Evolutionary conservation across 768 basidiomycete genomes (phyloP).

Genomic region (Leccinum aurantiacum): DNA sequence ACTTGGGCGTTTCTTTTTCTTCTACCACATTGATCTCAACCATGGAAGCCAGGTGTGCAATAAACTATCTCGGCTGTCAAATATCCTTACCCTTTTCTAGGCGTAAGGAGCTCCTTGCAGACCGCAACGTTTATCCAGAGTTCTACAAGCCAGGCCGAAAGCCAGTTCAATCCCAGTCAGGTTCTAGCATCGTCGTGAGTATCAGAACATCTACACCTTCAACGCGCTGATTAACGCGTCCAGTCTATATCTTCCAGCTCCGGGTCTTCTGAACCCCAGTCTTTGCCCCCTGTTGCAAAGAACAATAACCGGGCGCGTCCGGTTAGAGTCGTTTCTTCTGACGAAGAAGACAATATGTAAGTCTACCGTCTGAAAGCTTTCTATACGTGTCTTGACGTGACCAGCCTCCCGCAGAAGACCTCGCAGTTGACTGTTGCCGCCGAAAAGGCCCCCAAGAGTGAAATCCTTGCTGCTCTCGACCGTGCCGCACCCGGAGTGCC

Average conservation of each 20-base stretch:
- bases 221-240: not conserved
- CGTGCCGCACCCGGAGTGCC: slow-evolving; percentile 17
- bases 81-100: slow-evolving; percentile 7
- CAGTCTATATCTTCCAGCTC: slow-evolving; percentile 23
- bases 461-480: slow-evolving; percentile 25
- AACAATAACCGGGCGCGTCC: slow-evolving; percentile 10
- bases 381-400: slow-evolving; percentile 7
- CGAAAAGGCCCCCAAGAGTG: slow-evolving; percentile 10
- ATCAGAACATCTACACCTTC: not conserved
- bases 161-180: slow-evolving; percentile 1
- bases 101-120: slow-evolving; percentile 28
- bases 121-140: slow-evolving; percentile 30
- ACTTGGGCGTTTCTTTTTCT: slow-evolving; percentile 3
- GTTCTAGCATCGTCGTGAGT: slow-evolving; percentile 25
- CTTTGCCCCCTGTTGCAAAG: slow-evolving; percentile 12
- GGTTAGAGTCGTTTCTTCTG: slow-evolving; percentile 32
- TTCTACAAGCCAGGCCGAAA: slow-evolving; percentile 28
- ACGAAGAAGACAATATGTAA: slow-evolving; percentile 25
- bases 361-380: not conserved
- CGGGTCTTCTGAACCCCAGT: slow-evolving; percentile 20
- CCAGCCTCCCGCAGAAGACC: slow-evolving; percentile 5
- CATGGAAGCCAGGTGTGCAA: slow-evolving; percentile 31
- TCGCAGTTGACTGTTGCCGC: not conserved
- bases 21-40: not conserved
- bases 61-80: too few relatives aligned